A percentile compares a stretch with the other conserved stretches of the same genome.
phyloP scores from a whole-genome alignment of 2,329 filamentous ascomycete species.

The Claviceps sorghi region DNA sequence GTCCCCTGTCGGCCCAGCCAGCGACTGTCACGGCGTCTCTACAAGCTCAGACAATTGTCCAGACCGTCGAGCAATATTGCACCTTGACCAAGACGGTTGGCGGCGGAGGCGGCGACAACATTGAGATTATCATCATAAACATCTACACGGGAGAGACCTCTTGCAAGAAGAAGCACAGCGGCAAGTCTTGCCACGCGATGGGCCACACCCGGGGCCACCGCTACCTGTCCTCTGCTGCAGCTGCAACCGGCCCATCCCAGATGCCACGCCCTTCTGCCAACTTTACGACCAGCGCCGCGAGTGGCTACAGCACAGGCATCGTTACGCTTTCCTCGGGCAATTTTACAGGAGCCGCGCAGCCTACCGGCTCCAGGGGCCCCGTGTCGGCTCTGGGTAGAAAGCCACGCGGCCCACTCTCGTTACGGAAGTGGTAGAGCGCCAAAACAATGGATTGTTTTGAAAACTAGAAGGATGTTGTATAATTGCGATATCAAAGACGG shows the following conservation, averaged over 20 bases:
- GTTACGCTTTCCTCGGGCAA: slow-evolving; percentile 13
- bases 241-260: slow-evolving; percentile 5
- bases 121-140: slow-evolving; percentile 19
- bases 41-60: slow-evolving; percentile 6
- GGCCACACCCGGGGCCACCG: not conserved
- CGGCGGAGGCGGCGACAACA: slow-evolving; percentile 12
- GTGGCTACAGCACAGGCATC: slow-evolving; percentile 23
- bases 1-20: slow-evolving; percentile 6
- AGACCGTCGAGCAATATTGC: slow-evolving; percentile 8
- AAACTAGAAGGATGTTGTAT: not conserved
- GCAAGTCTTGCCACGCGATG: slow-evolving; percentile 12
- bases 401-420: not conserved
- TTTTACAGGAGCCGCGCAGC: not conserved
- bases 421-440: slow-evolving; percentile 1
- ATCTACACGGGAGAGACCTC: slow-evolving; percentile 16
- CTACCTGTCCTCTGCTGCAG: not conserved
- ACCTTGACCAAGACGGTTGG: slow-evolving; percentile 13
- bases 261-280: slow-evolving; percentile 11
- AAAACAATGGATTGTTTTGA: not conserved
- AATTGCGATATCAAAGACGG: no score
- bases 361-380: not conserved
- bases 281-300: slow-evolving; percentile 18
- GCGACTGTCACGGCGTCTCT: slow-evolving; percentile 13
- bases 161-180: slow-evolving; percentile 15
- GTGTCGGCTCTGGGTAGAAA: not conserved